phyloP scores from a whole-genome alignment of 2,329 filamentous ascomycete species.

The Clarireedia paspali region DNA sequence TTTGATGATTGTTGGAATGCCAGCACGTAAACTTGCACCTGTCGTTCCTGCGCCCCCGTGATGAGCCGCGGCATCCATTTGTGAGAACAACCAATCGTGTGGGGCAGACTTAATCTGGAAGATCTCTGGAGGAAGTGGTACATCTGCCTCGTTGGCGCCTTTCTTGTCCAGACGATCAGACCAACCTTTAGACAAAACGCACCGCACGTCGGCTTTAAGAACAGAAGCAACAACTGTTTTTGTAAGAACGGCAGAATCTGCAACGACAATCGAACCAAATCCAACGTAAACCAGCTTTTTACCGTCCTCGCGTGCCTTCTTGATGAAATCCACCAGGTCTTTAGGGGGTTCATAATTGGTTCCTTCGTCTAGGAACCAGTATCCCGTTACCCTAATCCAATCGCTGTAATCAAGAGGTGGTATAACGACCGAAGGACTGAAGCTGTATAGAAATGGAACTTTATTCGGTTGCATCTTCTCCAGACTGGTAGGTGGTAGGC shows the following conservation, averaged over 20 bases:
- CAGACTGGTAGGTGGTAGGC: conserved; percentile 70
- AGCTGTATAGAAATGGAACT: conserved; percentile 98
- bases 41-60: conserved; percentile 95
- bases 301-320: conserved; percentile 67
- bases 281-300: conserved; percentile 97
- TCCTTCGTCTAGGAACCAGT: conserved; percentile 90
- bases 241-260: conserved; percentile 80
- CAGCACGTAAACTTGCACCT: conserved; percentile 82
- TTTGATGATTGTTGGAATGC: conserved; percentile 87
- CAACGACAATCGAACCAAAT: conserved; percentile 92
- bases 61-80: conserved; percentile 90
- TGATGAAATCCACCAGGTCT: conserved; percentile 74
- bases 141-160: conserved; percentile 43
- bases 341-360: conserved; percentile 62
- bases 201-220: conserved; percentile 82
- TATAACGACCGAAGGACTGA: conserved; percentile 87
- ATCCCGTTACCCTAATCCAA: conserved; percentile 95
- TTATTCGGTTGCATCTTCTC: conserved; percentile 94
- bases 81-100: conserved; percentile 92
- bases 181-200: conserved; percentile 95
- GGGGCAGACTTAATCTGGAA: conserved; percentile 83
- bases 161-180: conserved; percentile 70
- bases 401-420: conserved; percentile 93
- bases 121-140: conserved; percentile 71
- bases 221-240: conserved; percentile 91